Conservation (phyloP, 495 filamentous ascomycete species). For the Penicillium pancosmium region DNA sequence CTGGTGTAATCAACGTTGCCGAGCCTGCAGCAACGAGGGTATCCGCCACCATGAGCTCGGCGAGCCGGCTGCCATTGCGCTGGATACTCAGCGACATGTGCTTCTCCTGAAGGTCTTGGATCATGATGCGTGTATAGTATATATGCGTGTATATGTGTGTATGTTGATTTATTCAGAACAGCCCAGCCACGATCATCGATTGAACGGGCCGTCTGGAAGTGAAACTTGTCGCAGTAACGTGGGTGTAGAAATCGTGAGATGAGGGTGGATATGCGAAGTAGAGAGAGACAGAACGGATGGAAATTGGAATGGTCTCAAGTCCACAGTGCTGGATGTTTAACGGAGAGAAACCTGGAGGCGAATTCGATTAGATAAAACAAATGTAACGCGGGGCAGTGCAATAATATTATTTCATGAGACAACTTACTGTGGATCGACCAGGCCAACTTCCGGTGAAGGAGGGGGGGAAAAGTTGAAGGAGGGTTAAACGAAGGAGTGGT, state of each 20-base stretch:
- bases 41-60: conserved; percentile 38
- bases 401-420: conserved; percentile 13
- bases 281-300: background rate
- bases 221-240: background rate
- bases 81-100: conserved; percentile 32
- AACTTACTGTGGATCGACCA: conserved; percentile 28
- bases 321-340: background rate
- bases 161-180: conserved; percentile 3
- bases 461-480: background rate
- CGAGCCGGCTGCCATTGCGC: conserved; percentile 33
- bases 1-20: conserved; percentile 41
- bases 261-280: background rate
- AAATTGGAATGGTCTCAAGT: background rate
- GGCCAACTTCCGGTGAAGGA: conserved; percentile 10
- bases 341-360: background rate
- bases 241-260: background rate
- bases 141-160: background rate
- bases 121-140: conserved; percentile 19
- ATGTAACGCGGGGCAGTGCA: conserved; percentile 27
- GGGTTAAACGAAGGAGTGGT: conserved; percentile 2
- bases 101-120: conserved; percentile 29
- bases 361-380: conserved; percentile 23
- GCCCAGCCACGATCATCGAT: conserved; percentile 9
- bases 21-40: conserved; percentile 40
- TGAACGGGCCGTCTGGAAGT: conserved; percentile 5